These are phyloP conservation scores for Gynostemma pentaphyllum DNA, from an alignment of 306 rosid genomes.

Conservation along the genomic window DNA sequence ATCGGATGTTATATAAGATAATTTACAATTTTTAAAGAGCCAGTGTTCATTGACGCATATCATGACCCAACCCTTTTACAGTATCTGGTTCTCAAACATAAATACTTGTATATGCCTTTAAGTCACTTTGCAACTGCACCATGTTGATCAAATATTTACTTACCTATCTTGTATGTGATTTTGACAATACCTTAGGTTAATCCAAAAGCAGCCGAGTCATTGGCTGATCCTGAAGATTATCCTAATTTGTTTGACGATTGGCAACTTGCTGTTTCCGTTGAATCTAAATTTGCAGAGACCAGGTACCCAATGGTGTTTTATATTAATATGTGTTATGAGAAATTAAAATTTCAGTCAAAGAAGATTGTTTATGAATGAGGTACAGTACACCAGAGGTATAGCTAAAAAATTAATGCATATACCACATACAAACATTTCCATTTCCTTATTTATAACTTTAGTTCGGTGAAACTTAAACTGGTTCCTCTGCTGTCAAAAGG, in stretches of 20 bases:
- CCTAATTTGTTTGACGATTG: conserved; percentile 95
- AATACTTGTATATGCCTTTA: no score
- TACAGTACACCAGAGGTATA: neutral
- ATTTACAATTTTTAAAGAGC: no score
- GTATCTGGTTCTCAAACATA: no score
- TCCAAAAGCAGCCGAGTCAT: conserved; percentile 87
- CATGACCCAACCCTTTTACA: no score
- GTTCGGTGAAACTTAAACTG: neutral
- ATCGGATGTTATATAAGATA: no score
- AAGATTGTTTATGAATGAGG: neutral
- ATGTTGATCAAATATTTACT: neutral
- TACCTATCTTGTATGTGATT: neutral
- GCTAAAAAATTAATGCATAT: neutral
- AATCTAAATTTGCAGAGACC: conserved; percentile 52
- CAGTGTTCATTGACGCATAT: no score
- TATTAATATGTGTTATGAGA: neutral
- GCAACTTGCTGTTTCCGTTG: conserved; percentile 83
- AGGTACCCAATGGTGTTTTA: conserved; percentile 27
- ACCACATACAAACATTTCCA: neutral
- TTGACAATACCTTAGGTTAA: conserved; percentile 43
- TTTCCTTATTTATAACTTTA: neutral
- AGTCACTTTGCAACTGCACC: neutral
- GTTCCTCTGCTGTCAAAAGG: neutral
- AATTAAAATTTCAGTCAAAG: neutral
- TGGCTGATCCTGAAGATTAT: conserved; percentile 98